A percentile compares a stretch with the other conserved stretches of the same genome.
phyloP scores from a whole-genome alignment of 768 basidiomycete species.

The Cyclocybe aegerita region DNA sequence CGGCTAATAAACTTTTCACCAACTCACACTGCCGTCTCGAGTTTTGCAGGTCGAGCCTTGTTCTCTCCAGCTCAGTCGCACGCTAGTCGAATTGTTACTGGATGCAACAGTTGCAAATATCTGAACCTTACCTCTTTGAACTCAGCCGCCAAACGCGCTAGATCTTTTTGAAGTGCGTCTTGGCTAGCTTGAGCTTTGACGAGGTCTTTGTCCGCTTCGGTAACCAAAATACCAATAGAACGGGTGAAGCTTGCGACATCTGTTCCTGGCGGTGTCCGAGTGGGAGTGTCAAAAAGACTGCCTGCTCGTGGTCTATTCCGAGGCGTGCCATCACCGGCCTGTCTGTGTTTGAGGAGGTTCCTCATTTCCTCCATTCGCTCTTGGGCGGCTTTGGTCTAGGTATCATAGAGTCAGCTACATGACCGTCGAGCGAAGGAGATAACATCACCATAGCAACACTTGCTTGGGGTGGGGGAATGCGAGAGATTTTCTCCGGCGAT shows the following conservation, averaged over 20 bases:
- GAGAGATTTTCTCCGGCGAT: slow-evolving; percentile 58
- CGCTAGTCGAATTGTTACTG: slow-evolving; percentile 37
- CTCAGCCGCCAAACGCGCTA: slow-evolving; percentile 48
- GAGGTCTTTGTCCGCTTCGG: slow-evolving; percentile 60
- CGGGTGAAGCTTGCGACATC: slow-evolving; percentile 36
- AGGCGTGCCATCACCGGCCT: slow-evolving; percentile 46
- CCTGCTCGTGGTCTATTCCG: slow-evolving; percentile 45
- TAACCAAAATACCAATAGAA: slow-evolving; percentile 51
- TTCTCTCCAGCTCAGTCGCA: slow-evolving; percentile 59
- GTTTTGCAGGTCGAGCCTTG: slow-evolving; percentile 64
- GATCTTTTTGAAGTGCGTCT: slow-evolving; percentile 49
- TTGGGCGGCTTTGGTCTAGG: slow-evolving; percentile 71
- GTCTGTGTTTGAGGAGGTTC: slow-evolving; percentile 62
- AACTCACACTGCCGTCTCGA: slow-evolving; percentile 75
- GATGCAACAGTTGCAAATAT: not conserved
- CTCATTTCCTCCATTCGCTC: slow-evolving; percentile 85
- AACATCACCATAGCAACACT: slow-evolving; percentile 40
- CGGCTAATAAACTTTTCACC: slow-evolving; percentile 72
- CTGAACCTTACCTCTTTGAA: slow-evolving; percentile 54
- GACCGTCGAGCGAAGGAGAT: not conserved
- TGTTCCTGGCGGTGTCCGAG: slow-evolving; percentile 18
- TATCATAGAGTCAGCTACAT: not conserved
- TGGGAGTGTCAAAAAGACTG: slow-evolving; percentile 29
- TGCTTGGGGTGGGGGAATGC: slow-evolving; percentile 39
- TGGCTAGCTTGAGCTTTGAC: slow-evolving; percentile 51